Base-by-base conservation (phyloP, 2,329 filamentous ascomycete species). In the Diaporthe sp. region DNA sequence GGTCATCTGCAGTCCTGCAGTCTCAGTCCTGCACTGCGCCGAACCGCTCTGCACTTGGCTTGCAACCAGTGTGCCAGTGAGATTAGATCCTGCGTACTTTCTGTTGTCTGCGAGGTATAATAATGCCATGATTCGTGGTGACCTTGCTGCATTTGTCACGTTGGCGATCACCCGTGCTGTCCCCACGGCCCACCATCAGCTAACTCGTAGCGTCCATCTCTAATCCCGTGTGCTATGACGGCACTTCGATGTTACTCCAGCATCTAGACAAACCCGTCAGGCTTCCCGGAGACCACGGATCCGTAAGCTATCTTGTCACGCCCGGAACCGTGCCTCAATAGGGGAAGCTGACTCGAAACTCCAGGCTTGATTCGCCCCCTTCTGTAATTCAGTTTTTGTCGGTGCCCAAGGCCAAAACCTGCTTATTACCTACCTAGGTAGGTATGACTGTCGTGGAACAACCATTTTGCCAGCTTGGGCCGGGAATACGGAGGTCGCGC, bases 201-300 rank as follows among this genome's bases (percentile, higher is more conserved):
- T 42, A 55, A 70, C 46, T 70, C 13, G 46, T 42, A 42, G 46
- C 65, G 65, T 70, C 65, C 37, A 55, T 55, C 65, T 70, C 49
- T 70, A 55, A 70, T 70, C 65, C 49, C 65, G 65, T 55, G 65
- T 55, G 65, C 65, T 70, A 70, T 70, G 65, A 70, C 65, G 65
- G 65, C 65, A 70, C 65, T 55, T 55, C 34, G 31, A 55, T 42
- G 49, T 55, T 55, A 55, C 46, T 68, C 34, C n/a, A 28, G n/a
- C 49, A 28, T 53, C 46, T 28, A 53, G 65, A 68, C 46, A 34
- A 68, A 53, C 65, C 46, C 65, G 46, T 42, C 65, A 68, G n/a
- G 13, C 46, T 51, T 37, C 13, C 62, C 62, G 44, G 62, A 68
- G 44, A 51, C 62, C n/a, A 68, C 62, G 62, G 44, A 68, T 51